Conservation (phyloP, 2,329 filamentous ascomycete species). For the Colletotrichum truncatum region DNA sequence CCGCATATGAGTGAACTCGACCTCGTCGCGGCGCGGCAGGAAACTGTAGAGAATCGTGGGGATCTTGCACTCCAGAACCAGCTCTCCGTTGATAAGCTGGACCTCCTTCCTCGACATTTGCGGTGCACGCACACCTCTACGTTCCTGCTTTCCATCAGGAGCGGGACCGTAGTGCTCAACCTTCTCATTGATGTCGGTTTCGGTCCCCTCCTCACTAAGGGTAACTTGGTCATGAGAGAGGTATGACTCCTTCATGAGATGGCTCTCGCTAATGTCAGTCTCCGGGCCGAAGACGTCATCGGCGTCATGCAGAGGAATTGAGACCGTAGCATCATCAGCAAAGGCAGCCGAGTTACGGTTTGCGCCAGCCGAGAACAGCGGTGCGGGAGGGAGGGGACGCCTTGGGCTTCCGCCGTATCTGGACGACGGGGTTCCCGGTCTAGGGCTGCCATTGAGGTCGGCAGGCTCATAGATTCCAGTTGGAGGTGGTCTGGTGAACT, state of each 20-base stretch:
- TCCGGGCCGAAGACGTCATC: slow-evolving; percentile 80
- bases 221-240: slow-evolving; percentile 62
- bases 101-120: slow-evolving; percentile 96
- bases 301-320: slow-evolving; percentile 73
- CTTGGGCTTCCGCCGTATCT: slow-evolving; percentile 88
- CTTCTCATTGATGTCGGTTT: slow-evolving; percentile 59
- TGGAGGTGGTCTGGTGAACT: slow-evolving; percentile 77
- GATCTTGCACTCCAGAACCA: slow-evolving; percentile 98
- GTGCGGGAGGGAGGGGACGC: slow-evolving; percentile 87
- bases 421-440: slow-evolving; percentile 90
- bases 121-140: slow-evolving; percentile 85
- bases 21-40: slow-evolving; percentile 87
- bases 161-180: slow-evolving; percentile 87
- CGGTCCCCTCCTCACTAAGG: slow-evolving; percentile 54
- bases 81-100: slow-evolving; percentile 94
- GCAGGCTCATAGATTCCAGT: slow-evolving; percentile 83
- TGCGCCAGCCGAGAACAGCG: slow-evolving; percentile 74
- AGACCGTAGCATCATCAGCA: slow-evolving; percentile 74
- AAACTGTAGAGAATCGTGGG: slow-evolving; percentile 98
- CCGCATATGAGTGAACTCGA: slow-evolving; percentile 98
- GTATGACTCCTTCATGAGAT: slow-evolving; percentile 65
- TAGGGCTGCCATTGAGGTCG: slow-evolving; percentile 88
- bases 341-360: slow-evolving; percentile 59
- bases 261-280: slow-evolving; percentile 61
- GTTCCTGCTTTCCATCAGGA: slow-evolving; percentile 85